Evolutionary conservation across 345 rosid genomes (phyloP).

Genomic region (Aquilaria sinensis): DNA sequence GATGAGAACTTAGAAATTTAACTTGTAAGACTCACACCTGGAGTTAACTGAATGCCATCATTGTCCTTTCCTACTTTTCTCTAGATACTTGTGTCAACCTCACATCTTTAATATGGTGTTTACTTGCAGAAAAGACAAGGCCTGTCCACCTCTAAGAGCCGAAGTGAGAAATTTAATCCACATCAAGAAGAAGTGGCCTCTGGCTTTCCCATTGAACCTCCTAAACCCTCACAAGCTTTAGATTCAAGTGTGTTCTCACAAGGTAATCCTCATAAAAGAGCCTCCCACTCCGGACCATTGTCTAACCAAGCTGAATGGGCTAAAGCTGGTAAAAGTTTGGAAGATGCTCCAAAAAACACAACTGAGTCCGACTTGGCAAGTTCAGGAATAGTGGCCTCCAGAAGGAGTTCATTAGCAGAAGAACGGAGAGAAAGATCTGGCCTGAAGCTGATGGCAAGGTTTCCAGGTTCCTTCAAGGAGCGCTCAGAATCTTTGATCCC

Average conservation of each 20-base stretch:
- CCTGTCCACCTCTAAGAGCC: constrained; percentile 71
- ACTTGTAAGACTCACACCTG: no score
- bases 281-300: constrained; percentile 91
- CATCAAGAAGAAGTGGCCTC: constrained; percentile 97
- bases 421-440: constrained; percentile 43
- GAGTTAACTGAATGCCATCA: no score
- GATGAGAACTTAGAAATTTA: no score
- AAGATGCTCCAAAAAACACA: constrained; percentile 59
- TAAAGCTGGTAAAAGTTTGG: constrained; percentile 54
- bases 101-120: constrained; percentile 1
- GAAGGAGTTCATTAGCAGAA: constrained; percentile 50
- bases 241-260: constrained; percentile 57
- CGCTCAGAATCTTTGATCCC: constrained; percentile 49
- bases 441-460: constrained; percentile 60
- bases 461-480: constrained; percentile 94
- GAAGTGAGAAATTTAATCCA: constrained; percentile 97
- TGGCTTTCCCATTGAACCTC: constrained; percentile 97
- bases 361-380: constrained; percentile 51
- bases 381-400: constrained; percentile 48
- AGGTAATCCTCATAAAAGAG: constrained; percentile 69
- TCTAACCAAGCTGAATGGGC: constrained; percentile 75
- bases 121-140: constrained; percentile 72
- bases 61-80: no score
- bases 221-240: constrained; percentile 71
- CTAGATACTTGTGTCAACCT: not conserved